Evolutionary conservation across 805 yeast genomes (phyloP).

Genomic region (Sungouiozyma intestinalis): DNA sequence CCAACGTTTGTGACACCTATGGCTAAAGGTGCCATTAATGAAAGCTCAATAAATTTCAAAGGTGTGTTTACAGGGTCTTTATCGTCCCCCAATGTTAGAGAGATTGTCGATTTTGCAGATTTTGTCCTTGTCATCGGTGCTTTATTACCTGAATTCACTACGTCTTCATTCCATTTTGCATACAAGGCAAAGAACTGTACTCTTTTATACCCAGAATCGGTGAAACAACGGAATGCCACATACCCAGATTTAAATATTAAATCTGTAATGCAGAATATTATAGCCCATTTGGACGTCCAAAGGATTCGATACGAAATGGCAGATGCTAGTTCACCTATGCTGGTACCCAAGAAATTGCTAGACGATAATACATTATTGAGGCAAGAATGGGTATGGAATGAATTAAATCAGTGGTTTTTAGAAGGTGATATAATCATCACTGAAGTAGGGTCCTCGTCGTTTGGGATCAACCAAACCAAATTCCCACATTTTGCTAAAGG

Average conservation of each 20-base stretch:
- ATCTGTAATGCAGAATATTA: slow-evolving; percentile 25
- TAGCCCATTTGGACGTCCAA: slow-evolving; percentile 23
- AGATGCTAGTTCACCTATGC: slow-evolving; percentile 12
- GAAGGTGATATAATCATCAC: slow-evolving; percentile 50
- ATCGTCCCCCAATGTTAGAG: slow-evolving; percentile 56
- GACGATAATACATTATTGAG: slow-evolving; percentile 19
- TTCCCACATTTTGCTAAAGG: slow-evolving; percentile 44
- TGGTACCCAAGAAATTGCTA: slow-evolving; percentile 17
- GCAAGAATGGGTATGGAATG: slow-evolving; percentile 42
- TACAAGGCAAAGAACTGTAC: slow-evolving; percentile 55
- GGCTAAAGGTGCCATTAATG: slow-evolving; percentile 72
- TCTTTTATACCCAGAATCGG: slow-evolving; percentile 58
- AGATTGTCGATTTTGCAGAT: slow-evolving; percentile 60
- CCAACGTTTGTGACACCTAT: slow-evolving; percentile 75
- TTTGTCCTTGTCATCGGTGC: slow-evolving; percentile 66
- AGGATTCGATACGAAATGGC: slow-evolving; percentile 10
- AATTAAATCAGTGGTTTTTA: slow-evolving; percentile 40
- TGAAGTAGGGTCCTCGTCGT: slow-evolving; percentile 59
- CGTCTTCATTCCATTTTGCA: slow-evolving; percentile 66
- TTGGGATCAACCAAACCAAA: slow-evolving; percentile 46
- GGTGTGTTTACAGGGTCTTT: slow-evolving; percentile 73
- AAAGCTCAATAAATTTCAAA: slow-evolving; percentile 51
- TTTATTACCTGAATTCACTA: slow-evolving; percentile 69
- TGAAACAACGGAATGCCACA: slow-evolving; percentile 49
- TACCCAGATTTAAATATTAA: slow-evolving; percentile 53